Evolutionary conservation across 2,329 filamentous ascomycete species (phyloP), one percentile per base, ranked within the genome.

Genomic region (Torrubiellomyces zombiae): DNA sequence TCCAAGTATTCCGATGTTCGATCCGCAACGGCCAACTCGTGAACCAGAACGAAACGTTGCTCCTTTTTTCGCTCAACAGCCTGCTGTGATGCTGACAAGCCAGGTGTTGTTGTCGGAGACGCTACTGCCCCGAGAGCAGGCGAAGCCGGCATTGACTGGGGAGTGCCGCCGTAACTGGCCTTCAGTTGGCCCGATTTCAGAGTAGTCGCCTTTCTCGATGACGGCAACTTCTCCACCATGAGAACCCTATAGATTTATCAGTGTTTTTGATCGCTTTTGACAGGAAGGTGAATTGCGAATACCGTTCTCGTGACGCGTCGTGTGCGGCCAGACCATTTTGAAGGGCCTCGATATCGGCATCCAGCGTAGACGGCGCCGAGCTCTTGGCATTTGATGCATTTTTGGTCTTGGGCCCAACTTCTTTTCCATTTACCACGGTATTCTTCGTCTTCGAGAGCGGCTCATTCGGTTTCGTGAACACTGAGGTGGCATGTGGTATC

Each of bases 21-120:
- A 9, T 70, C 61, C 29, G 55, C 49, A 6, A 63, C 56, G 16
- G 70, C 69, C 12, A 75, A 48, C 34, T 72, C 63, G 41, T 75
- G 70, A 15, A 75, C 65, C 12, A 75, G 50, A 14, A 61, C 52
- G 28, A 45, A 53, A 38, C 59, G 55, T 31, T 58, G 56, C 25
- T 61, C 63, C 42, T 67, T 68, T 20, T 60, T 58, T 35, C 60
- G 54, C 37, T 67, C 61, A 18, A 60, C 40, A 16, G 58, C 46
- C 33, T 64, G 56, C 31, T 68, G 58, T 1, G 63, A 60, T 11
- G 62, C 53, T 8, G 58, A 59, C 14, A 58, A 49, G 7, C 53
- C 54, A 2, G 63, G 57, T 4, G 58, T 60, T 9, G 60, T 42
- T 3, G 58, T 54, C 1, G 68, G 67, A 3, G 69, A 74, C 13